Conservation (phyloP, 1,284 basidiomycete species). For the Peniophora sp. region DNA sequence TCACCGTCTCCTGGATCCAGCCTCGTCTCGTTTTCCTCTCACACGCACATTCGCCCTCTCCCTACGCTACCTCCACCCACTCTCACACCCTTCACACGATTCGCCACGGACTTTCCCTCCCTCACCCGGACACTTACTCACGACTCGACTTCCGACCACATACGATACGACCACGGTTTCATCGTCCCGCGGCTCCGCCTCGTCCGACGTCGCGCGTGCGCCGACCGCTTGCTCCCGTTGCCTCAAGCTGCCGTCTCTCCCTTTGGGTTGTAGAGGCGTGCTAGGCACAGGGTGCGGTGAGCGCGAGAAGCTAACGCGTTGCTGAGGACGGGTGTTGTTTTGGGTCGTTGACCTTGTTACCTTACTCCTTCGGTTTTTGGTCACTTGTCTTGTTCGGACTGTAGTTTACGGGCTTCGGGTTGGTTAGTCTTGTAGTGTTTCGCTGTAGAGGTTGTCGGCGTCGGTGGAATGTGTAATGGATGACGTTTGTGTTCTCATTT, state of each 20-base stretch:
- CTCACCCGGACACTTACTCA: no score
- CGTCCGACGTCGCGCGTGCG: background rate
- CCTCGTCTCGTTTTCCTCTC: constrained; percentile 10
- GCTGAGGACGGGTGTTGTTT: background rate
- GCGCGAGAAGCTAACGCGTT: background rate
- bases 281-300: background rate
- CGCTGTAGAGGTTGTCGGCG: no score
- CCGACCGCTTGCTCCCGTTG: constrained; percentile 2
- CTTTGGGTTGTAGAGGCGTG: constrained; percentile 25
- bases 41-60: constrained; percentile 5
- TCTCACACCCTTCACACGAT: constrained; percentile 2
- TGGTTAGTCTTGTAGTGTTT: no score
- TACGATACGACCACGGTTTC: no score
- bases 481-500: no score
- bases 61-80: constrained; percentile 3
- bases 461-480: no score
- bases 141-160: no score
- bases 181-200: constrained; percentile 5
- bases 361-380: no score
- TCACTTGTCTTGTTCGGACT: no score
- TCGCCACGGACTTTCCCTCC: constrained; percentile 3
- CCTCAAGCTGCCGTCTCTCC: constrained; percentile 23
- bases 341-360: no score
- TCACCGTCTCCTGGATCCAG: constrained; percentile 9
- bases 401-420: no score